Percentiles rank a stretch among this genome's conserved stretches.
phyloP scores from a whole-genome alignment of 768 basidiomycete genomes.

The Suillus fuscotomentosus region DNA sequence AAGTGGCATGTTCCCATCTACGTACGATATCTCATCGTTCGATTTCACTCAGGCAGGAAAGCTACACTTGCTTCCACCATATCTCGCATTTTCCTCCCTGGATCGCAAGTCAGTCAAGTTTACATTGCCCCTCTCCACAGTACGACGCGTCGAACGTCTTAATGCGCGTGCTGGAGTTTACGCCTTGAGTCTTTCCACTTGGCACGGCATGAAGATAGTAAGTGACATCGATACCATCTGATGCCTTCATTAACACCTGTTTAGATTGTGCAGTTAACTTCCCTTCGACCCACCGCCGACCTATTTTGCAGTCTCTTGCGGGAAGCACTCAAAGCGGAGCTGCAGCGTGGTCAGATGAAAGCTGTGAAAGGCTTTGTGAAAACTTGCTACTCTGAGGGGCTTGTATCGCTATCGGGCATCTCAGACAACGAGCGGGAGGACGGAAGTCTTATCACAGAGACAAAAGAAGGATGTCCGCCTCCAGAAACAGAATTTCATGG shows the following conservation, averaged over 20 bases:
- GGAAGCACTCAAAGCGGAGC: slow-evolving; percentile 84
- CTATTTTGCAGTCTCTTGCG: slow-evolving; percentile 88
- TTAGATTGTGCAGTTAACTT: slow-evolving; percentile 92
- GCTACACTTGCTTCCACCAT: slow-evolving; percentile 84
- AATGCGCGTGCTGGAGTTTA: slow-evolving; percentile 95
- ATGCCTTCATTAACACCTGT: background rate
- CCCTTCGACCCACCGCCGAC: slow-evolving; percentile 89
- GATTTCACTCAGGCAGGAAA: slow-evolving; percentile 73
- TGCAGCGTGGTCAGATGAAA: slow-evolving; percentile 93
- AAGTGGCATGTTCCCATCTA: slow-evolving; percentile 36
- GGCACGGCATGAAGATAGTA: slow-evolving; percentile 94
- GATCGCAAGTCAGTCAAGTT: slow-evolving; percentile 92
- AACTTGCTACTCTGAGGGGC: slow-evolving; percentile 92
- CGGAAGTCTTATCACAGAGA: slow-evolving; percentile 56
- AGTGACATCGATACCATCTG: slow-evolving; percentile 7
- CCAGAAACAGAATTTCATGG: slow-evolving; percentile 65
- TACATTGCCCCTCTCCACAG: slow-evolving; percentile 87
- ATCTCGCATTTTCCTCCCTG: slow-evolving; percentile 84
- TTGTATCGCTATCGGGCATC: slow-evolving; percentile 59
- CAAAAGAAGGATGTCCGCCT: slow-evolving; percentile 44
- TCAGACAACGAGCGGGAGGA: slow-evolving; percentile 70
- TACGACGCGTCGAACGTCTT: slow-evolving; percentile 90
- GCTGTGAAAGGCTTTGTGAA: slow-evolving; percentile 85
- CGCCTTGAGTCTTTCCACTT: slow-evolving; percentile 90
- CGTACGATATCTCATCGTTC: slow-evolving; percentile 1